These are phyloP conservation scores for Gnaphalium uliginosum DNA, from an alignment of 129 eudicot species.

Conservation along the genomic window DNA sequence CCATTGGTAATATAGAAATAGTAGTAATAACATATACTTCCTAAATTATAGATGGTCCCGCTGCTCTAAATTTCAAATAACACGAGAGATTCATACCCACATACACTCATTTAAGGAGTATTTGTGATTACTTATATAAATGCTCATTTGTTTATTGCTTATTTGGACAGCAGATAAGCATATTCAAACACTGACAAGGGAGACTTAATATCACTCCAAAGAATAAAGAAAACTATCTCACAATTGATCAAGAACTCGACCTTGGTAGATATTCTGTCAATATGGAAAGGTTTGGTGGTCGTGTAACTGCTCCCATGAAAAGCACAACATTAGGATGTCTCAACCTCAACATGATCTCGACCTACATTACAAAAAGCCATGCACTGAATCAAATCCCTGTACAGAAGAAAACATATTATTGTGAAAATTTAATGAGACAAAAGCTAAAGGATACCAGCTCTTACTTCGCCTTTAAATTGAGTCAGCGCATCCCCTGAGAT, in stretches of 20 bases:
- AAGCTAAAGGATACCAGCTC: slow-evolving; percentile 23
- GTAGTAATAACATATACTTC: neutral
- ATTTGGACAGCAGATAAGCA: neutral
- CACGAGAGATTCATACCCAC: neutral
- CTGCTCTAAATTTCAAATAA: neutral
- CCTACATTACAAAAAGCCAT: slow-evolving; percentile 50
- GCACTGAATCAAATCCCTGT: slow-evolving; percentile 3
- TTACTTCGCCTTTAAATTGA: slow-evolving; percentile 90
- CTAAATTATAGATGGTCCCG: neutral
- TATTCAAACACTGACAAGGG: neutral
- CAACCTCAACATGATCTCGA: slow-evolving; percentile 92
- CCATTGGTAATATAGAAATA: too few relatives aligned
- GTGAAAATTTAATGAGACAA: slow-evolving; percentile 4
- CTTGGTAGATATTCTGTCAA: slow-evolving; percentile 95
- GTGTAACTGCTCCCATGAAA: slow-evolving; percentile 98
- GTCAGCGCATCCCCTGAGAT: slow-evolving; percentile 80
- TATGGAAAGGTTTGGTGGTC: slow-evolving; percentile 93
- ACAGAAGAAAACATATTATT: slow-evolving; percentile 5
- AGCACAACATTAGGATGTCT: slow-evolving; percentile 99
- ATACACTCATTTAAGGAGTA: neutral
- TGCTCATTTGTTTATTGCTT: too few relatives aligned
- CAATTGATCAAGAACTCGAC: slow-evolving; percentile 30
- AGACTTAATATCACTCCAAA: slow-evolving; percentile 4
- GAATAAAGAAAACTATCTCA: neutral
- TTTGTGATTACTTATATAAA: neutral